Evolutionary conservation across 805 yeast species (phyloP).

Genomic region (Clavispora asparagi): DNA sequence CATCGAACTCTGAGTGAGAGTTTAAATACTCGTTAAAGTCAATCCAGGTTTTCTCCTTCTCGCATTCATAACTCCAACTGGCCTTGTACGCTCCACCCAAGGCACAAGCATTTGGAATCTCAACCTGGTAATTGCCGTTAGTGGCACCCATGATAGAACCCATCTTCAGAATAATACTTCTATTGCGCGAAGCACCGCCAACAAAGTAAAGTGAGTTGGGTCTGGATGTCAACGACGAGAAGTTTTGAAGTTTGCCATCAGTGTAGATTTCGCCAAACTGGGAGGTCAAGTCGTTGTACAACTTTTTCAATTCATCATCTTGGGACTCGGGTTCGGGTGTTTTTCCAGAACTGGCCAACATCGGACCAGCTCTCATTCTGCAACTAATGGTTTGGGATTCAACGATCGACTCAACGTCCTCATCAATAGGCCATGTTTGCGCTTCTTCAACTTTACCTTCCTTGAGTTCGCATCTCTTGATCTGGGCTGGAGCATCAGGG

Average conservation of each 20-base stretch:
- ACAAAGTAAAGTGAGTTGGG: conserved; percentile 77
- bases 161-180: conserved; percentile 61
- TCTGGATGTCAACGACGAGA: conserved; percentile 39
- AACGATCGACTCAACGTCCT: conserved; percentile 71
- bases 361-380: conserved; percentile 72
- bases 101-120: conserved; percentile 87
- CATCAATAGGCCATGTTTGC: conserved; percentile 42
- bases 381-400: conserved; percentile 87
- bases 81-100: conserved; percentile 88
- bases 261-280: conserved; percentile 41
- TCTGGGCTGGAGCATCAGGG: conserved; percentile 70
- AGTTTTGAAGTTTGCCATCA: conserved; percentile 46
- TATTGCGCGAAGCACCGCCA: conserved; percentile 81
- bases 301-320: conserved; percentile 5
- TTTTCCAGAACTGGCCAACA: conserved; percentile 35
- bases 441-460: conserved; percentile 21
- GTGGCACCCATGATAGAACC: conserved; percentile 65
- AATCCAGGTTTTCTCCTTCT: conserved; percentile 28
- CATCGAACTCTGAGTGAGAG: conserved; percentile 37
- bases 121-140: conserved; percentile 63
- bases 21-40: conserved; percentile 40
- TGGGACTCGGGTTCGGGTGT: conserved; percentile 2
- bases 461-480: conserved; percentile 44
- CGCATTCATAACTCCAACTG: conserved; percentile 55
- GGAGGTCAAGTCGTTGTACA: conserved; percentile 22